A percentile compares a stretch with the other conserved stretches of the same genome.
Evolutionary conservation across 2,329 filamentous ascomycete species (phyloP).

Genomic region (Pestalotiopsis sp.): DNA sequence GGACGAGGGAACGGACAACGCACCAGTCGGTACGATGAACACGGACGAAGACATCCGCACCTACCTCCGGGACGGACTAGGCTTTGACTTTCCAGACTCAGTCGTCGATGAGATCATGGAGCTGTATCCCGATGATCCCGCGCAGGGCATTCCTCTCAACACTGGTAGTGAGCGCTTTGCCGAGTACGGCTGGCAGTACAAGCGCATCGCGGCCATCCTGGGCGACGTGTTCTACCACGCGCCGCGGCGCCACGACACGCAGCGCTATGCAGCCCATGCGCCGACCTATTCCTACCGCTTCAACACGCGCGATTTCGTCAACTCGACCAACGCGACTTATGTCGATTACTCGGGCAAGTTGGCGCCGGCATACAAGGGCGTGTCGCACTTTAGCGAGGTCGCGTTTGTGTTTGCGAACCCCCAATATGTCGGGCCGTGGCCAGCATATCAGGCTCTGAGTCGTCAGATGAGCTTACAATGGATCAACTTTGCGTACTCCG

Average conservation of each 20-base stretch:
- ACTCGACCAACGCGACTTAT: slow-evolving; percentile 10
- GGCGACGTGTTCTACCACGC: slow-evolving; percentile 62
- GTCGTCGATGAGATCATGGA: slow-evolving; percentile 39
- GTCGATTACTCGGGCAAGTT: slow-evolving; percentile 18
- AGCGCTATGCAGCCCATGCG: slow-evolving; percentile 52
- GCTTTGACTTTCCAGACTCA: slow-evolving; percentile 25
- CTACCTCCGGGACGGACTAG: slow-evolving; percentile 22
- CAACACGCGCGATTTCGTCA: slow-evolving; percentile 45
- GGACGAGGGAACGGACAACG: slow-evolving; percentile 58
- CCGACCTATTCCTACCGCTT: slow-evolving; percentile 65
- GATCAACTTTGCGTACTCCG: slow-evolving; percentile 30
- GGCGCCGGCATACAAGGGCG: slow-evolving; percentile 34
- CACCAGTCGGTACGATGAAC: slow-evolving; percentile 25
- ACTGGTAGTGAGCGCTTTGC: slow-evolving; percentile 37
- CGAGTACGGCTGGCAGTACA: slow-evolving; percentile 49
- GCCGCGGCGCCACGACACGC: slow-evolving; percentile 53
- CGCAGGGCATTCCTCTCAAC: slow-evolving; percentile 48
- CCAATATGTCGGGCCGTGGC: slow-evolving; percentile 24
- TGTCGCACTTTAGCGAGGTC: slow-evolving; percentile 42
- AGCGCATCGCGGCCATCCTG: slow-evolving; percentile 55
- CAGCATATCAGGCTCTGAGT: slow-evolving; percentile 28
- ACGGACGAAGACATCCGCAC: slow-evolving; percentile 26
- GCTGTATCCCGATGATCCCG: slow-evolving; percentile 54
- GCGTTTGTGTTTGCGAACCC: slow-evolving; percentile 40
- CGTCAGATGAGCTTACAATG: slow-evolving; percentile 31